Percentiles rank a stretch among this genome's conserved stretches.
phyloP scores from a whole-genome alignment of 805 yeast genomes.

The Metschnikowia bowlesiae region DNA sequence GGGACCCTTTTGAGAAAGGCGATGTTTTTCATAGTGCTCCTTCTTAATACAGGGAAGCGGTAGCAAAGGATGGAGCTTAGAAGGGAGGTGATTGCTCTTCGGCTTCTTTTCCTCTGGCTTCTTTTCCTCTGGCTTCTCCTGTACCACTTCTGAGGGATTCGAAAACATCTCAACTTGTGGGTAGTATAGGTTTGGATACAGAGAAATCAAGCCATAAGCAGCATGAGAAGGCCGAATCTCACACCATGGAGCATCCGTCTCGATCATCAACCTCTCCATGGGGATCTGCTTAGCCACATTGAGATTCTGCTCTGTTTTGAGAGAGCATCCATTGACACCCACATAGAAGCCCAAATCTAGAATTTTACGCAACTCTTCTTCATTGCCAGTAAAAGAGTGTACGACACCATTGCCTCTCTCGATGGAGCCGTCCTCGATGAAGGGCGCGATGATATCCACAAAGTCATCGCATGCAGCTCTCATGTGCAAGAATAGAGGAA shows the following conservation, averaged over 20 bases:
- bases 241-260: slow-evolving; percentile 99
- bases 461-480: slow-evolving; percentile 83
- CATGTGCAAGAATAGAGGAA: slow-evolving; percentile 90
- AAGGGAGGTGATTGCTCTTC: slow-evolving; percentile 11
- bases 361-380: slow-evolving; percentile 55
- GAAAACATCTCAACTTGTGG: slow-evolving; percentile 28
- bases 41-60: slow-evolving; percentile 66
- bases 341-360: slow-evolving; percentile 60
- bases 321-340: slow-evolving; percentile 91
- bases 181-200: slow-evolving; percentile 54
- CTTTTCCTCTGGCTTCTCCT: not conserved
- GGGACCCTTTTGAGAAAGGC: slow-evolving; percentile 17
- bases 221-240: slow-evolving; percentile 84
- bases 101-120: not conserved
- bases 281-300: slow-evolving; percentile 68
- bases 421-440: slow-evolving; percentile 41
- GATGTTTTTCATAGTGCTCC: slow-evolving; percentile 47
- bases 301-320: slow-evolving; percentile 71
- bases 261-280: slow-evolving; percentile 64
- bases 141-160: not conserved
- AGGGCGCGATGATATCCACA: slow-evolving; percentile 57
- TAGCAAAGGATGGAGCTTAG: slow-evolving; percentile 44
- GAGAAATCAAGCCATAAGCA: slow-evolving; percentile 52
- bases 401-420: slow-evolving; percentile 67
- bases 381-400: slow-evolving; percentile 90